These are phyloP conservation scores for Trichosporon coremiiforme DNA, from an alignment of 1,284 basidiomycete genomes.

Conservation along the genomic window DNA sequence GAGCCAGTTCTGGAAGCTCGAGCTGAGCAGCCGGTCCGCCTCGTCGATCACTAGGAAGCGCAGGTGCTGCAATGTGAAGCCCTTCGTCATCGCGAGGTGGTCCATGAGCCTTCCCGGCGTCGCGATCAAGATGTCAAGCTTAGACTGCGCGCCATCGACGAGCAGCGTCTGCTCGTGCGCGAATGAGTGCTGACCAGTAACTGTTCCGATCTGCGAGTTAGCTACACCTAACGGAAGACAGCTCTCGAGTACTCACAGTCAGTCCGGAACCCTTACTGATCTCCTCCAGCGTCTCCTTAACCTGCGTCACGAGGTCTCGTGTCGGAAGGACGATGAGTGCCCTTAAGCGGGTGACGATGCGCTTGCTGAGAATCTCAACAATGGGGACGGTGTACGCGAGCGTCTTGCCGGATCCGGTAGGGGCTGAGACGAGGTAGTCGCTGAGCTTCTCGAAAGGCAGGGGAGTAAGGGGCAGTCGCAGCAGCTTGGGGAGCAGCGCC, in stretches of 20 bases:
- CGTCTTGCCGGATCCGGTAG: slow-evolving; percentile 96
- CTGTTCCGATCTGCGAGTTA: slow-evolving; percentile 50
- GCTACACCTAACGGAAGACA: background rate
- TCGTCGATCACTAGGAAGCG: slow-evolving; percentile 96
- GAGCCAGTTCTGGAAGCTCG: slow-evolving; percentile 96
- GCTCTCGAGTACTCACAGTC: slow-evolving; percentile 62
- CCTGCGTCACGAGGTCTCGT: slow-evolving; percentile 90
- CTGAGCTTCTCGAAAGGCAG: slow-evolving; percentile 71
- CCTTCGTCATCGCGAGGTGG: slow-evolving; percentile 81
- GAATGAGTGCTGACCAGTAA: slow-evolving; percentile 56
- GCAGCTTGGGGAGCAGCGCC: slow-evolving; percentile 49
- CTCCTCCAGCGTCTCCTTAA: slow-evolving; percentile 85
- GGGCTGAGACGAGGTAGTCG: slow-evolving; percentile 95
- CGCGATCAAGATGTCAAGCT: slow-evolving; percentile 90
- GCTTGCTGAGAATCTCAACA: slow-evolving; percentile 74
- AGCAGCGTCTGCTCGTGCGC: slow-evolving; percentile 54
- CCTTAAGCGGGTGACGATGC: slow-evolving; percentile 79
- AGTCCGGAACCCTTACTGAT: slow-evolving; percentile 82
- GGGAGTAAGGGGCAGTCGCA: slow-evolving; percentile 58
- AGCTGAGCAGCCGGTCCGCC: slow-evolving; percentile 89
- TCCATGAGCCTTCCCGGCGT: slow-evolving; percentile 95
- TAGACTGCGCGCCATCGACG: slow-evolving; percentile 68
- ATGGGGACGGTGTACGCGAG: slow-evolving; percentile 92
- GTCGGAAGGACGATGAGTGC: slow-evolving; percentile 93
- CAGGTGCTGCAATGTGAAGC: slow-evolving; percentile 90